Percentiles rank a stretch among this genome's conserved stretches.
These are phyloP conservation scores for Lolium rigidum DNA, from an alignment of 176 grass and related monocot species.

Conservation along the genomic window DNA sequence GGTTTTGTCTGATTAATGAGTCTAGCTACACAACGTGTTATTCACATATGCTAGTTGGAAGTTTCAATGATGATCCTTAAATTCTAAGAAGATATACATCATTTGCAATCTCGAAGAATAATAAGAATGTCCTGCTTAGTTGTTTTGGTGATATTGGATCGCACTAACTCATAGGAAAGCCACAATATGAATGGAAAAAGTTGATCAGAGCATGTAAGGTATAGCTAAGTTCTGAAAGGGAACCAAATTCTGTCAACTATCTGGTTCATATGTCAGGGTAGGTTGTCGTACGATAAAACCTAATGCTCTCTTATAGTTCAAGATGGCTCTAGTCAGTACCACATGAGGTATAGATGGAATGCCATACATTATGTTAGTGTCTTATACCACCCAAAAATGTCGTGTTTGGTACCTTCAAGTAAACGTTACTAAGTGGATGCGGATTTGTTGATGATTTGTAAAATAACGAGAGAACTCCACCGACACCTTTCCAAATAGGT, in stretches of 20 bases:
- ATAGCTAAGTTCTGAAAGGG: not conserved
- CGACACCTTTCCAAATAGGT: rapidly evolving
- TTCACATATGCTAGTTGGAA: not conserved
- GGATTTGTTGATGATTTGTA: not conserved
- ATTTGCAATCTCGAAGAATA: no score
- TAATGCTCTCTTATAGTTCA: not conserved
- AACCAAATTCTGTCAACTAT: not conserved
- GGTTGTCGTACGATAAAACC: not conserved
- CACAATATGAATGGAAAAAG: not conserved
- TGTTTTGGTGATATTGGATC: not conserved
- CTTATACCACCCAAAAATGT: not conserved
- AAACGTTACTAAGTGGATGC: not conserved
- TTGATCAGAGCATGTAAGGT: not conserved
- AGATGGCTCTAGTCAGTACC: not conserved
- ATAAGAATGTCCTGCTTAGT: not conserved
- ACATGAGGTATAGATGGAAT: no score
- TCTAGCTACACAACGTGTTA: not conserved
- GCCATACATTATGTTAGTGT: not conserved
- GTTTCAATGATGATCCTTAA: not conserved
- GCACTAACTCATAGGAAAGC: not conserved
- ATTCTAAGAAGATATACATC: not conserved
- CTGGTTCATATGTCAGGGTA: not conserved
- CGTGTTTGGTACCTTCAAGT: not conserved
- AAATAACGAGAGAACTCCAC: not conserved
- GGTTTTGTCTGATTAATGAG: not conserved